Conservation (phyloP, 495 filamentous ascomycete genomes). For the Tuber magnatum region DNA sequence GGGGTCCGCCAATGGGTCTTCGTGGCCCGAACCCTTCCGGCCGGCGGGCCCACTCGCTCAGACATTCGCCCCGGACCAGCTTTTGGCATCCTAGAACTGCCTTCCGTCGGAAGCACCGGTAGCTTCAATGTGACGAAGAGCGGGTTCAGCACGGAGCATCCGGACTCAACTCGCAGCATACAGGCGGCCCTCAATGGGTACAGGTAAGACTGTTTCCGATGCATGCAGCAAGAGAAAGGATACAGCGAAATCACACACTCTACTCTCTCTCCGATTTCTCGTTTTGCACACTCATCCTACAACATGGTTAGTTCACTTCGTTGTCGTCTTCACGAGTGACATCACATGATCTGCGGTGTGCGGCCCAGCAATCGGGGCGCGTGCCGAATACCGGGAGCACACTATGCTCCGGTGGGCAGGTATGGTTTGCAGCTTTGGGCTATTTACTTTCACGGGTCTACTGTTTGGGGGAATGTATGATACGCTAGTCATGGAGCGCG, state of each 20-base stretch:
- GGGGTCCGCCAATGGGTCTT: background rate
- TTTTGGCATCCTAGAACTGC: background rate
- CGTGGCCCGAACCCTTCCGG: background rate
- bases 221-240: too few relatives aligned
- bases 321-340: background rate
- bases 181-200: too few relatives aligned
- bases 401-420: background rate
- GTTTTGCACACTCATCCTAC: too few relatives aligned
- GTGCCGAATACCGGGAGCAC: background rate
- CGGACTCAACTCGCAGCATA: too few relatives aligned
- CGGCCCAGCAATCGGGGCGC: too few relatives aligned
- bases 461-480: background rate
- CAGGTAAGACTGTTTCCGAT: too few relatives aligned
- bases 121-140: too few relatives aligned
- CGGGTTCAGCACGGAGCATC: too few relatives aligned
- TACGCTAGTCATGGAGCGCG: background rate
- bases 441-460: background rate
- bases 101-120: too few relatives aligned
- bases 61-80: background rate
- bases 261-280: too few relatives aligned
- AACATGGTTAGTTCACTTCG: too few relatives aligned
- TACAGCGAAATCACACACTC: too few relatives aligned
- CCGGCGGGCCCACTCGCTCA: background rate
- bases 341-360: background rate
- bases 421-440: background rate